Evolutionary conservation across 805 yeast genomes (phyloP), one percentile per base, ranked within the genome.

Genomic region (Saccharomyces eubayanus): DNA sequence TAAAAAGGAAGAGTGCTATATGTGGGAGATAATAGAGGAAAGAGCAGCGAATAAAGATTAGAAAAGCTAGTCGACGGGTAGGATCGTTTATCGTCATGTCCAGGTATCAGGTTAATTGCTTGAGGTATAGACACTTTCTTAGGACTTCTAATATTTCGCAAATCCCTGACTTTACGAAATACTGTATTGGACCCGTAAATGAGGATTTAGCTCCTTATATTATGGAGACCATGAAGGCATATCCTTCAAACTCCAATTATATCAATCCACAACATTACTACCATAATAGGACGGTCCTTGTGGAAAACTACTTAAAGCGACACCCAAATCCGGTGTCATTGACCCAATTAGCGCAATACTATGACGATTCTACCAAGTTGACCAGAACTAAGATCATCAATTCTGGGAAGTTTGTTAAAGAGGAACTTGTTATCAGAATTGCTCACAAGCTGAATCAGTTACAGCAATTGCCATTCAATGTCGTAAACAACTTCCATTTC

Each of bases 261-360:
- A 72, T 81, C 47, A 80, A 77, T 53, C 77, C 77, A 27, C 91
- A 88, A 64, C 97, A 90, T 66, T 92, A 87, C 69, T 92, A 89
- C 66, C 97, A 90, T 46, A 68, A 68, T 36, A 55, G 62, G 24
- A 64, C 59, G n/a, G 63, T 66, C 1, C 28, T 68, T 31, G 51
- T 65, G 20, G 55, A 62, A 28, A 62, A 64, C 46, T 68, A 66
- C 53, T 54, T 63, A 46, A 74, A 78, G 50, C 79, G 82, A 58
- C 66, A 72, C n/a, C 91, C 96, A 0, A 89, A 89, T 66, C 96
- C 98, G 0, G 95, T 92, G 24, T 85, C 96, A 0, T 69, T 94
- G n/a, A 76, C 89, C 51, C 97, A 92, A 62, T 71, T 92, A 59
- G 96, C 97, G 1, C 89, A 89, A 46, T 92, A 86, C 66, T 97